Conservation (phyloP, 768 basidiomycete species). For the Mycena floridula region DNA sequence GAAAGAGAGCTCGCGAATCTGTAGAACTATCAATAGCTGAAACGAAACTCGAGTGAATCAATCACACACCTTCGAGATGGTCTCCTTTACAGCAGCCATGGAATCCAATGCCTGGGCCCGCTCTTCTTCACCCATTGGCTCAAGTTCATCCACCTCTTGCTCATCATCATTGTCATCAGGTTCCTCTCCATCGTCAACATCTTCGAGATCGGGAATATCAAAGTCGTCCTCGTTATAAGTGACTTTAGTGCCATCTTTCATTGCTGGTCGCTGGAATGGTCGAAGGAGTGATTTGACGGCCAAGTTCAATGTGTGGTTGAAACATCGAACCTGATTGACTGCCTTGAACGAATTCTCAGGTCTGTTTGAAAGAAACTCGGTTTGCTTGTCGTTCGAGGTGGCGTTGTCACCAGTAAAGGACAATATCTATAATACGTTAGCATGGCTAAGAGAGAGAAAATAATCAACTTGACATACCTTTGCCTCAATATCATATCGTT, state of each 20-base stretch:
- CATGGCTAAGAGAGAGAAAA: too few relatives aligned
- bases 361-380: neutral
- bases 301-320: constrained; percentile 7
- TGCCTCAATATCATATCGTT: neutral
- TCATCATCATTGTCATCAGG: neutral
- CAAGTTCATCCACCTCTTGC: neutral
- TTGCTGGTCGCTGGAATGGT: neutral
- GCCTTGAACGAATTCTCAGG: neutral
- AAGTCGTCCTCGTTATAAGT: neutral
- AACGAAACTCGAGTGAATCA: neutral
- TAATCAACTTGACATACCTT: too few relatives aligned
- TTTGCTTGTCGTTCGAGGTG: constrained; percentile 8
- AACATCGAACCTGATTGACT: constrained; percentile 4
- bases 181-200: neutral
- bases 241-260: neutral
- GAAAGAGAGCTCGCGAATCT: constrained; percentile 13
- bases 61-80: neutral
- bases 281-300: constrained; percentile 1
- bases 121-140: neutral
- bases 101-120: neutral
- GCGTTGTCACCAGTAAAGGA: constrained; percentile 7
- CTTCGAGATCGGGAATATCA: neutral
- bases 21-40: neutral
- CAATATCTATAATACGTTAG: too few relatives aligned
- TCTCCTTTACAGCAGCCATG: neutral